Percentiles rank a stretch among this genome's conserved stretches.
phyloP scores from a whole-genome alignment of 2,329 filamentous ascomycete species.

The Aspergillus arachidicola region DNA sequence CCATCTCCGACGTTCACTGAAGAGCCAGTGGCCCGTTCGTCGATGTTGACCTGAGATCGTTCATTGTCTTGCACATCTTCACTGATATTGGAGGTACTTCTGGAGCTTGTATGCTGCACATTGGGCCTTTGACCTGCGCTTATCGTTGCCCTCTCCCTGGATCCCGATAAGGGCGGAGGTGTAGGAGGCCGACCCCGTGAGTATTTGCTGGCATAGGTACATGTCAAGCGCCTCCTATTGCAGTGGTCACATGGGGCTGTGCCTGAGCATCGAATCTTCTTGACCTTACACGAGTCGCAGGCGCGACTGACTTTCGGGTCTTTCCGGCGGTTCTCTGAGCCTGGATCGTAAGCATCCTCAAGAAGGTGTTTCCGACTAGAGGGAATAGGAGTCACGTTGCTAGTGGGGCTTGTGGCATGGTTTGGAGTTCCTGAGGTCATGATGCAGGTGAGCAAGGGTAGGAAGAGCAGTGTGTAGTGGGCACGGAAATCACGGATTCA shows the following conservation, averaged over 20 bases:
- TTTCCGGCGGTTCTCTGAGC: conserved; percentile 20
- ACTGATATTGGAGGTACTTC: neutral
- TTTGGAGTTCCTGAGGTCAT: neutral
- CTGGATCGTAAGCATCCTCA: neutral
- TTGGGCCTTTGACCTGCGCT: neutral
- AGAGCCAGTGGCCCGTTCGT: neutral
- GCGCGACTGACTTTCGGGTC: conserved; percentile 23
- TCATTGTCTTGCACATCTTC: neutral
- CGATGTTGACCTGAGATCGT: neutral
- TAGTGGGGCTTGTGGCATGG: neutral
- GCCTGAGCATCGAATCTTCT: conserved; percentile 60
- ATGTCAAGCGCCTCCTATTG: conserved; percentile 12
- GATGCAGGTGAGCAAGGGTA: neutral
- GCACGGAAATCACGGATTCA: neutral
- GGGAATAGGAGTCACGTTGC: neutral
- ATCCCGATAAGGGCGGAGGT: conserved; percentile 3
- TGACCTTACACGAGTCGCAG: conserved; percentile 31
- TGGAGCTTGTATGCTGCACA: neutral
- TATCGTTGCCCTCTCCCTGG: neutral
- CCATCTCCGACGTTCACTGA: neutral
- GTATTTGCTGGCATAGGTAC: conserved; percentile 18
- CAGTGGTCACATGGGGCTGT: conserved; percentile 51
- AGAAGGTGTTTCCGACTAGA: neutral
- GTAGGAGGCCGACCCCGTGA: conserved; percentile 17
- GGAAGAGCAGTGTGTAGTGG: neutral